Conservation (phyloP, 164 flowering plant genomes). For the Kalanchoe fedtschenkoi region DNA sequence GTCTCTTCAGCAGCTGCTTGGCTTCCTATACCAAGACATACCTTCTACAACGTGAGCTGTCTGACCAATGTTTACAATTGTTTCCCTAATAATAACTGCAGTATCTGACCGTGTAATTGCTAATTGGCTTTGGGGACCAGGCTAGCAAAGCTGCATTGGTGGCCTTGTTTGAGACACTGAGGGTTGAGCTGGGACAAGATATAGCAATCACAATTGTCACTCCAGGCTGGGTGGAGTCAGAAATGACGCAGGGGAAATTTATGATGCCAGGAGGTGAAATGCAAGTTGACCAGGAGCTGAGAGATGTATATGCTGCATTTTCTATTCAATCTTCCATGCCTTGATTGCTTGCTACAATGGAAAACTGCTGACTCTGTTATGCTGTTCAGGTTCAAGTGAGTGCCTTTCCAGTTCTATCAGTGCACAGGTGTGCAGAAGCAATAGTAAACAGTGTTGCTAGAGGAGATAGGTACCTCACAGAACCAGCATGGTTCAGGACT, state of each 20-base stretch:
- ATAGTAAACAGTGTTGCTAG: conserved; percentile 3
- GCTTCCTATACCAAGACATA: conserved; percentile 16
- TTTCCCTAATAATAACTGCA: neutral
- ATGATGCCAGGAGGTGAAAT: conserved; percentile 2
- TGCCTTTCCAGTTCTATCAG: conserved; percentile 3
- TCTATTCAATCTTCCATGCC: neutral
- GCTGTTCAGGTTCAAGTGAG: conserved; percentile 5
- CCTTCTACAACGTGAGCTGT: conserved; percentile 18
- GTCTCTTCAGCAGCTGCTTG: conserved; percentile 21
- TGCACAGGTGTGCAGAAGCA: conserved; percentile 4
- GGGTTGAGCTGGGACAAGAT: conserved; percentile 9
- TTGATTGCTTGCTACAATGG: neutral
- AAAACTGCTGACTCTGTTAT: neutral
- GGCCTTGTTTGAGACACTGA: conserved; percentile 11
- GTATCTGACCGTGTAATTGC: neutral
- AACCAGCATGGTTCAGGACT: conserved; percentile 8
- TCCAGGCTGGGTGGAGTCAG: conserved; percentile 10
- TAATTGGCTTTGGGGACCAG: neutral
- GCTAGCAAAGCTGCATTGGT: conserved; percentile 15
- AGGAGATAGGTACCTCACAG: conserved; percentile 8
- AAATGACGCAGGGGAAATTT: conserved; percentile 8
- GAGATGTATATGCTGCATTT: conserved; percentile 6
- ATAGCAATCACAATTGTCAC: conserved; percentile 9
- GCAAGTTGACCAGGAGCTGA: conserved; percentile 8
- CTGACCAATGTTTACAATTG: neutral